Percentiles rank a stretch among this genome's conserved stretches.
Evolutionary conservation across 1,284 basidiomycete genomes (phyloP).

Genomic region (Moesziomyces aphidis): DNA sequence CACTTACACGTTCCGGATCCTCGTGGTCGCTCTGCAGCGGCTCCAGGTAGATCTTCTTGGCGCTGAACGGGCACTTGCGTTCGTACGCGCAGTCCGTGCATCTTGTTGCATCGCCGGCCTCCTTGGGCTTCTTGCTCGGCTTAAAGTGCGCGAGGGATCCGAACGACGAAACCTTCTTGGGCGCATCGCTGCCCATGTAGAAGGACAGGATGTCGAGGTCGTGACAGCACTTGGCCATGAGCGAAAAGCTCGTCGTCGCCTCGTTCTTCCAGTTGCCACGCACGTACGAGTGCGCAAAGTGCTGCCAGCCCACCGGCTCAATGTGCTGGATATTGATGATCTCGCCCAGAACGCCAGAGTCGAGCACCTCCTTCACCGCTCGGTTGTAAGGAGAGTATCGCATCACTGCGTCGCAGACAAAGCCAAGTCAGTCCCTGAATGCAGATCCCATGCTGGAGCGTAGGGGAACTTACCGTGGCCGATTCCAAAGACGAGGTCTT

Average conservation of each 20-base stretch:
- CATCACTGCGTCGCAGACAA: slow-evolving; percentile 5
- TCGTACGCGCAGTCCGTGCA: slow-evolving; percentile 39
- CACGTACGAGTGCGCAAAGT: slow-evolving; percentile 43
- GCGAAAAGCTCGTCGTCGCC: slow-evolving; percentile 35
- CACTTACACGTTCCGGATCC: slow-evolving; percentile 35
- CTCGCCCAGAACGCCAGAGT: slow-evolving; percentile 35
- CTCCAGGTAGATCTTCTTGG: slow-evolving; percentile 43
- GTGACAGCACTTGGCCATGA: slow-evolving; percentile 44
- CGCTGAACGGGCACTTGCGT: slow-evolving; percentile 33
- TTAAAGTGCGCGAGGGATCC: slow-evolving; percentile 36
- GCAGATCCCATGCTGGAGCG: neutral
- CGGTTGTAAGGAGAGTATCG: slow-evolving; percentile 42
- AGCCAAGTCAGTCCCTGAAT: neutral
- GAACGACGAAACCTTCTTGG: slow-evolving; percentile 26
- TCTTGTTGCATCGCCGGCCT: slow-evolving; percentile 29
- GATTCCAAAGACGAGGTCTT: slow-evolving; percentile 30
- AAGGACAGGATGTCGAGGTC: slow-evolving; percentile 39
- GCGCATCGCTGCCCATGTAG: slow-evolving; percentile 36
- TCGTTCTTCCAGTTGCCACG: slow-evolving; percentile 42
- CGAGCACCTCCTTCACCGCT: slow-evolving; percentile 33
- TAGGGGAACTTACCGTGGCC: slow-evolving; percentile 16
- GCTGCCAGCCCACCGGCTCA: slow-evolving; percentile 40
- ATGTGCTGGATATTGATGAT: slow-evolving; percentile 49
- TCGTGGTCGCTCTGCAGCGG: slow-evolving; percentile 18
- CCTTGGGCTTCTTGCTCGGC: slow-evolving; percentile 37